Percentiles rank a stretch among this genome's conserved stretches.
These are phyloP conservation scores for Hypholoma fasciculare DNA, from an alignment of 768 basidiomycete genomes.

Conservation along the genomic window DNA sequence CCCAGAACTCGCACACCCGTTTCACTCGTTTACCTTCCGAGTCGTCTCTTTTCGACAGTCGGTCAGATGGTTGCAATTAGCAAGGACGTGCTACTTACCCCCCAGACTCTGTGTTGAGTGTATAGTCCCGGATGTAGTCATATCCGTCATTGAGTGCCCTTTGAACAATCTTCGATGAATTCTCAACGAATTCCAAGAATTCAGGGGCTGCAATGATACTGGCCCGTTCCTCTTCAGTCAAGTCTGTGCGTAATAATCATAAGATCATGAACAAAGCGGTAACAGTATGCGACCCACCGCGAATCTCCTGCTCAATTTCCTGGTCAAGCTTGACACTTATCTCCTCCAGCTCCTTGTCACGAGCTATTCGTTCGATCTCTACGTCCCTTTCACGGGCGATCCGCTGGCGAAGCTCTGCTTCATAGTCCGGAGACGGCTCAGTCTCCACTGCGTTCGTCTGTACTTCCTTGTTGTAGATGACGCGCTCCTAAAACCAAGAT, in stretches of 20 bases:
- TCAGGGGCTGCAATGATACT: slow-evolving; percentile 86
- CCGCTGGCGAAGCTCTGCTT: slow-evolving; percentile 76
- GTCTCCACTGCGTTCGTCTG: slow-evolving; percentile 72
- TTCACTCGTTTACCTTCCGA: slow-evolving; percentile 89
- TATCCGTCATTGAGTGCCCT: slow-evolving; percentile 93
- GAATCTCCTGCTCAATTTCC: slow-evolving; percentile 85
- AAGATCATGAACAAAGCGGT: background rate
- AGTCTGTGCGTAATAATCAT: slow-evolving; percentile 44
- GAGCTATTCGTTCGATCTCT: slow-evolving; percentile 54
- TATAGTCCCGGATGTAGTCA: slow-evolving; percentile 97
- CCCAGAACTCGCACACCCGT: slow-evolving; percentile 91
- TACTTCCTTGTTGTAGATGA: slow-evolving; percentile 83
- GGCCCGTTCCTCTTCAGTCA: slow-evolving; percentile 83
- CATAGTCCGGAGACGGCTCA: slow-evolving; percentile 48
- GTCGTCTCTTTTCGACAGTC: slow-evolving; percentile 62
- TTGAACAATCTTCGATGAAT: slow-evolving; percentile 93
- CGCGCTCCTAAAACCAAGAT: slow-evolving; percentile 55
- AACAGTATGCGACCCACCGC: slow-evolving; percentile 45
- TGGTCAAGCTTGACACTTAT: slow-evolving; percentile 82
- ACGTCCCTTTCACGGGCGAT: slow-evolving; percentile 64
- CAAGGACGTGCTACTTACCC: slow-evolving; percentile 48
- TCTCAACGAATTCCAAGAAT: slow-evolving; percentile 92
- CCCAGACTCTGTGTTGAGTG: slow-evolving; percentile 82
- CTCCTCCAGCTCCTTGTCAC: slow-evolving; percentile 80
- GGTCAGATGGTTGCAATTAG: background rate